Conservation (phyloP, 768 basidiomycete genomes). For the Dacryopinax primogenitus region DNA sequence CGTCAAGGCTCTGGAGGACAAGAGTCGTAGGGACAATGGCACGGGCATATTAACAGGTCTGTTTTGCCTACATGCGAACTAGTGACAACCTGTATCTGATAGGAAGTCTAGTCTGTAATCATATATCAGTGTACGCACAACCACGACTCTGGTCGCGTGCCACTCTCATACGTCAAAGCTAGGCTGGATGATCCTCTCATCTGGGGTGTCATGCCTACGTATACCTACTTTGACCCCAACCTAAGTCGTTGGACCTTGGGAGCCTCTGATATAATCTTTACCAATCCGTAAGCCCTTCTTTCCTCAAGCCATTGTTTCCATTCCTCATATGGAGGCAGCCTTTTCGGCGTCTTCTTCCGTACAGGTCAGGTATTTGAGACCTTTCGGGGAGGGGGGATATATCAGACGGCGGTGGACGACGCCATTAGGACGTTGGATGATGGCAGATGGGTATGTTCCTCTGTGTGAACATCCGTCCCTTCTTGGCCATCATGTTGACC, state of each 20-base stretch:
- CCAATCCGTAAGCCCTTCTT: constrained; percentile 72
- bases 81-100: neutral
- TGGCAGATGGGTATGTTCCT: constrained; percentile 76
- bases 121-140: constrained; percentile 64
- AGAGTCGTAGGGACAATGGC: constrained; percentile 33
- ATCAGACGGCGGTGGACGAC: constrained; percentile 73
- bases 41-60: constrained; percentile 64
- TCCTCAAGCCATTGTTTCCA: too few relatives aligned
- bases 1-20: constrained; percentile 43
- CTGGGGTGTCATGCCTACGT: constrained; percentile 75
- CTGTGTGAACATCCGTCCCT: constrained; percentile 7
- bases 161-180: constrained; percentile 13
- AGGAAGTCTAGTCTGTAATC: constrained; percentile 60
- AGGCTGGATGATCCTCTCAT: constrained; percentile 71
- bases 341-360: constrained; percentile 74
- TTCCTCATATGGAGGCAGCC: too few relatives aligned
- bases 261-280: constrained; percentile 88
- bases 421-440: constrained; percentile 67
- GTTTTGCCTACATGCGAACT: constrained; percentile 16
- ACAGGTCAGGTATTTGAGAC: constrained; percentile 88
- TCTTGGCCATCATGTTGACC: neutral
- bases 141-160: constrained; percentile 10
- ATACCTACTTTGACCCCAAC: constrained; percentile 43
- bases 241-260: constrained; percentile 81
- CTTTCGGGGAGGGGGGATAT: constrained; percentile 76